phyloP scores from a whole-genome alignment of 2,329 filamentous ascomycete genomes.

The Fusarium sp. region DNA sequence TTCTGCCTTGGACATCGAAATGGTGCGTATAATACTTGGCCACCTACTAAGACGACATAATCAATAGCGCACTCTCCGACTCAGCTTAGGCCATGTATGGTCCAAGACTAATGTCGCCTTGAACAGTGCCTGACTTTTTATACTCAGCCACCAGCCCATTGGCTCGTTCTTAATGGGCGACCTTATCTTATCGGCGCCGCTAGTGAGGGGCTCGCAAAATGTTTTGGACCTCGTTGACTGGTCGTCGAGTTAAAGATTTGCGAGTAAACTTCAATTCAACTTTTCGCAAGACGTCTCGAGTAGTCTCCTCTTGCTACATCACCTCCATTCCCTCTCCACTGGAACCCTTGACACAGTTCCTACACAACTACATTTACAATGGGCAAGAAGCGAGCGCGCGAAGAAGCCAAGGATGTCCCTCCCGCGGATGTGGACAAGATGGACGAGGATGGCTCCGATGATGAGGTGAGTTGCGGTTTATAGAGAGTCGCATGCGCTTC shows the following conservation, averaged over 20 bases:
- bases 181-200: constrained; percentile 40
- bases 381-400: constrained; percentile 65
- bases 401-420: constrained; percentile 58
- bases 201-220: constrained; percentile 59
- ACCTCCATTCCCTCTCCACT: background rate
- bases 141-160: constrained; percentile 15
- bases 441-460: constrained; percentile 65
- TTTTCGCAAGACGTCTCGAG: background rate
- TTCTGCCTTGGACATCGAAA: background rate
- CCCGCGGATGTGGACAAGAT: constrained; percentile 59
- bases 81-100: background rate
- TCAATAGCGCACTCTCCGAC: background rate
- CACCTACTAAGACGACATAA: background rate
- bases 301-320: background rate
- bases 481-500: constrained; percentile 13
- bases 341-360: background rate
- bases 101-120: background rate
- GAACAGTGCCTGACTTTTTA: background rate
- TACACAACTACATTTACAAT: constrained; percentile 47
- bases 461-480: constrained; percentile 58
- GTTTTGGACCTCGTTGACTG: constrained; percentile 43
- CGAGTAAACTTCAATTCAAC: constrained; percentile 5
- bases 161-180: constrained; percentile 33
- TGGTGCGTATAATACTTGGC: background rate
- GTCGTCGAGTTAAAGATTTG: constrained; percentile 26